Base-by-base conservation (phyloP, 176 grass and related monocot genomes). In the Urochloa ruziziensis region DNA sequence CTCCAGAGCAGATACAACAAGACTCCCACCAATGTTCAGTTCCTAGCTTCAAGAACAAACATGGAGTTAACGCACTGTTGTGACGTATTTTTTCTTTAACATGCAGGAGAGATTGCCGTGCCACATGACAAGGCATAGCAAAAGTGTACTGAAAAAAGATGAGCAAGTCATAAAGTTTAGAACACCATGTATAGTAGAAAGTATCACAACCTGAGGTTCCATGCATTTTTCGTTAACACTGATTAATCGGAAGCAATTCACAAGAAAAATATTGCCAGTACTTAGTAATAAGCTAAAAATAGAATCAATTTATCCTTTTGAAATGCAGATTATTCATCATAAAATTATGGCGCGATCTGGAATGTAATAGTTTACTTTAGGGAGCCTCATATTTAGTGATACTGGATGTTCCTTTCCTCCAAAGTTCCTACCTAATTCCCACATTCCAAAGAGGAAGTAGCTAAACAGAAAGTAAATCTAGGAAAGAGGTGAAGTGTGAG, bases 21-120 rank as follows among this genome's bases (percentile, higher is more conserved):
- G 79, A 90, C 89, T 92, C 48, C 89, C 93, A 64, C 96, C 96
- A 90, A 95, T 93, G 69, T 98, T 98, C 79, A 98, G 85, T 93
- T 98, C 93, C 96, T 98, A 89, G 75, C 86, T 93, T 95, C 84
- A 93, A 81, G 81, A 79, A 68, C 68, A 82, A 84, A 67, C 47
- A 89, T 79, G 34, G 36, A 76, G 52, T 92, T 87, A 87, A 60
- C 80, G 83, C 60, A 69, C 15, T 54, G 12, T 27, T 17, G 6
- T 16, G n/a, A 23, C 10, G 27, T 59, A 25, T 59, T 59, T 59
- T 59, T 27, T 9, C n/a, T 59, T 2, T 0, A 27, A 59, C n/a
- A 1, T 12, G n/a, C n/a, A 59, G 56, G 56, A 59, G 23, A 24
- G n/a, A 59, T 27, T 59, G 56, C 10, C n/a, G 10, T 67, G 46